Evolutionary conservation across 2,329 filamentous ascomycete species (phyloP).

Genomic region (Gaeumannomyces tritici): DNA sequence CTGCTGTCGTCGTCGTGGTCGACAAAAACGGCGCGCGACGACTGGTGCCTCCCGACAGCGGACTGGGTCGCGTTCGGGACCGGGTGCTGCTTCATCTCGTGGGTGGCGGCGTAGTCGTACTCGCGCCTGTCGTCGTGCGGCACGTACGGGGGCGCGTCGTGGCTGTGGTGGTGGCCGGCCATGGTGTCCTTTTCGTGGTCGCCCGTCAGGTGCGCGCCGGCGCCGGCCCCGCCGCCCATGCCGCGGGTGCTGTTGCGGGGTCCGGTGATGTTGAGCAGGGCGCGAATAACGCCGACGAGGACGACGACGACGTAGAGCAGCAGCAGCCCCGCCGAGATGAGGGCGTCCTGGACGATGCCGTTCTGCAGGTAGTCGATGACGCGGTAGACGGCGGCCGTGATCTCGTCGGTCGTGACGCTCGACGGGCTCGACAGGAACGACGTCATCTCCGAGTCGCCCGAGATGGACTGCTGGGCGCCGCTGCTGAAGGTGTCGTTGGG

Average conservation of each 20-base stretch:
- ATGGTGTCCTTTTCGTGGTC: not conserved
- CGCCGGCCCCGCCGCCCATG: not conserved
- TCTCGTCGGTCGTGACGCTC: slow-evolving; percentile 66
- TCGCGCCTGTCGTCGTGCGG: not conserved
- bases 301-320: slow-evolving; percentile 62
- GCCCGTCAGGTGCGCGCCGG: not conserved
- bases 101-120: not conserved
- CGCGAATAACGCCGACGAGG: slow-evolving; percentile 42
- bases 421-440: slow-evolving; percentile 72
- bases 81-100: not conserved
- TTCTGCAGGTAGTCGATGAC: slow-evolving; percentile 59
- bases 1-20: no score
- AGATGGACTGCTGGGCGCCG: slow-evolving; percentile 56
- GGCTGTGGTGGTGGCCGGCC: not conserved
- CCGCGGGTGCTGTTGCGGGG: not conserved
- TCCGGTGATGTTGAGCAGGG: slow-evolving; percentile 3
- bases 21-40: not conserved
- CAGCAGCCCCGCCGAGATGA: slow-evolving; percentile 68
- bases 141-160: not conserved
- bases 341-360: slow-evolving; percentile 63
- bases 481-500: slow-evolving; percentile 74
- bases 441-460: slow-evolving; percentile 48
- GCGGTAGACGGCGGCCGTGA: slow-evolving; percentile 63
- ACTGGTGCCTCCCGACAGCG: not conserved
- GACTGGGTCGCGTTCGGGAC: not conserved